Evolutionary conservation across 345 rosid species (phyloP), one percentile per base, ranked within the genome.

Genomic region (Angophora floribunda): DNA sequence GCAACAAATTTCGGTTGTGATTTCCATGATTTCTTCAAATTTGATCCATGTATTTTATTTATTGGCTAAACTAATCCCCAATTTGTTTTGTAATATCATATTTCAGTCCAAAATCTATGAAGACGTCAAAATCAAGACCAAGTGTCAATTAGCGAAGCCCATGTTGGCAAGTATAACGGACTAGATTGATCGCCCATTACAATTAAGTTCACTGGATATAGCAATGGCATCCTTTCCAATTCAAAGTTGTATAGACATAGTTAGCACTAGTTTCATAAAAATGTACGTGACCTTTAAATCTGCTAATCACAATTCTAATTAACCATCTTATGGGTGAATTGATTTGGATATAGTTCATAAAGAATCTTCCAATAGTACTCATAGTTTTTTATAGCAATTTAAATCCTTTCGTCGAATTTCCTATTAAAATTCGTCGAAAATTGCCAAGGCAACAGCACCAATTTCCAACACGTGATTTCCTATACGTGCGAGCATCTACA

Each of bases 181-280:
- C 26, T 26, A 61, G 15, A 61, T 28, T 61, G 30, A 4, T 15
- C 26, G 32, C 67, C 67, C 32, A 1, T 5, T 55, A 22, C 5
- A 55, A 55, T 55, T 55, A 55, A 59, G 3, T 59, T 59, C 30
- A 10, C 7, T 59, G 11, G 10, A 26, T 0, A 26, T 5, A 3
- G 26, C 67, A 0, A 26, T 0, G 15, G 30, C 1, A 11, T 26
- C 32, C 2, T 26, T 26, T 61, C 11, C 32, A 1, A 28, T 1
- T 28, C 32, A 61, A 26, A 5, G 67, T 61, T 14, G 13, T 59
- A 11, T 59, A 5, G 28, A 61, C 67, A 0, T 5, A 28, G 11
- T 1, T 61, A 61, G 32, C 30, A 24, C n/a, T 59, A 59, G n/a
- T 59, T 59, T 59, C 65, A 57, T 24, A 57, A 12, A 57, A 24